These are phyloP conservation scores for Ophiostoma perfectum DNA, from an alignment of 2,329 filamentous ascomycete species.

Conservation along the genomic window DNA sequence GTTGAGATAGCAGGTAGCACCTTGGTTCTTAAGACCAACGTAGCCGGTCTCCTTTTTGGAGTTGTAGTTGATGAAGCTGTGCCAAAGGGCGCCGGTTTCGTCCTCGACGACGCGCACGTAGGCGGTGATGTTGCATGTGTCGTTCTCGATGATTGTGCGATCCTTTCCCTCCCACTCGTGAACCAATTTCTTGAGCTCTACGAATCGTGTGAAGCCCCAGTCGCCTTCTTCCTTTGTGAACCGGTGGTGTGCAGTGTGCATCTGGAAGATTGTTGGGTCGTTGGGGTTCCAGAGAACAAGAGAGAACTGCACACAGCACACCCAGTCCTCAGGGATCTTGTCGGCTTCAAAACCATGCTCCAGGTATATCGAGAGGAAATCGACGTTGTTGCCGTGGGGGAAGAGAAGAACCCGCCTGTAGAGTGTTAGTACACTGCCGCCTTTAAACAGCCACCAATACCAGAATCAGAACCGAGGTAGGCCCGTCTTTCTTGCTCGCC, in stretches of 20 bases:
- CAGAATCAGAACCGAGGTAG: background rate
- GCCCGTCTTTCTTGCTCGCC: background rate
- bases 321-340: conserved; percentile 84
- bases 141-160: conserved; percentile 71
- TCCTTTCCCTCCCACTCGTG: conserved; percentile 60
- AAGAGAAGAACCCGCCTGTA: conserved; percentile 88
- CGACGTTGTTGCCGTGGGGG: conserved; percentile 88
- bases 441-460: background rate
- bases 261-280: conserved; percentile 76
- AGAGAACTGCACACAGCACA: conserved; percentile 91
- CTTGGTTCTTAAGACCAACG: conserved; percentile 94
- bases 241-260: conserved; percentile 84
- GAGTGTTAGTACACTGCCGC: background rate
- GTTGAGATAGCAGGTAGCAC: conserved; percentile 85
- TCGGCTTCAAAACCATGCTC: conserved; percentile 82
- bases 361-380: conserved; percentile 90
- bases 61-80: conserved; percentile 90
- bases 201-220: conserved; percentile 97
- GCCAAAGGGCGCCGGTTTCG: conserved; percentile 83
- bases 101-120: conserved; percentile 79
- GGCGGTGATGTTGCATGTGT: conserved; percentile 72
- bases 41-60: conserved; percentile 99
- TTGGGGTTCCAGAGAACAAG: conserved; percentile 92
- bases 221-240: conserved; percentile 96
- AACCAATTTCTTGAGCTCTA: conserved; percentile 82